A percentile compares a stretch with the other conserved stretches of the same genome.
Evolutionary conservation across 2,329 filamentous ascomycete species (phyloP).

Genomic region (Diatrype stigma): DNA sequence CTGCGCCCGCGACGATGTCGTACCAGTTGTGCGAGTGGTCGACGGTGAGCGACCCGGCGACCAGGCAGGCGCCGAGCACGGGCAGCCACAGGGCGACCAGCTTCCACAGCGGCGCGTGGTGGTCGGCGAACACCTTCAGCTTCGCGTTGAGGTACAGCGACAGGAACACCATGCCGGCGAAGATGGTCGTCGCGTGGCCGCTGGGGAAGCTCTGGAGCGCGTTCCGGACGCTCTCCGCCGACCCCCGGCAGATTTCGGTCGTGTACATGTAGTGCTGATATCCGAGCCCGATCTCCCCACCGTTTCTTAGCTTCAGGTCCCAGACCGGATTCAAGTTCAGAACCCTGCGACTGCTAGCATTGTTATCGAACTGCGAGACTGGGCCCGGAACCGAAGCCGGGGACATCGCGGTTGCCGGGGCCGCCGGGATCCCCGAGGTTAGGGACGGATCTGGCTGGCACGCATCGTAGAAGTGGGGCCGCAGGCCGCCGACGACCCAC

Average conservation of each 20-base stretch:
- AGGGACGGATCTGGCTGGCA: slow-evolving; percentile 54
- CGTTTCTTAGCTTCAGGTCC: too few relatives aligned
- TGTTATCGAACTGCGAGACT: too few relatives aligned
- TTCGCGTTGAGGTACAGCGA: slow-evolving; percentile 69
- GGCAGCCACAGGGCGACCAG: slow-evolving; percentile 54
- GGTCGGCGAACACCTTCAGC: slow-evolving; percentile 64
- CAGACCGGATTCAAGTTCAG: too few relatives aligned
- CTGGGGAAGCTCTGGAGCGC: slow-evolving; percentile 63
- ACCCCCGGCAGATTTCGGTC: slow-evolving; percentile 52
- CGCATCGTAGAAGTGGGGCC: slow-evolving; percentile 61
- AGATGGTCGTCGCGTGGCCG: slow-evolving; percentile 62
- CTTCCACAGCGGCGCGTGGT: slow-evolving; percentile 66
- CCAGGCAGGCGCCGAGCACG: slow-evolving; percentile 54
- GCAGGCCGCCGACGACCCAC: slow-evolving; percentile 59
- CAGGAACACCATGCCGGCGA: slow-evolving; percentile 60
- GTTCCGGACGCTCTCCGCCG: slow-evolving; percentile 51
- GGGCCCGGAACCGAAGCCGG: too few relatives aligned
- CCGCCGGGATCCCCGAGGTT: too few relatives aligned
- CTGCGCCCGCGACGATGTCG: slow-evolving; percentile 59
- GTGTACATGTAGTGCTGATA: slow-evolving; percentile 61
- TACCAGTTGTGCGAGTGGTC: slow-evolving; percentile 68
- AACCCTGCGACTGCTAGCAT: too few relatives aligned
- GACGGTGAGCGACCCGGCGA: slow-evolving; percentile 59
- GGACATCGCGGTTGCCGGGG: too few relatives aligned
- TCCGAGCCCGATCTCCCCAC: too few relatives aligned